A percentile compares a stretch with the other conserved stretches of the same genome.
Evolutionary conservation across 441 rosid genomes (phyloP).

Genomic region (Geranium incanum): DNA sequence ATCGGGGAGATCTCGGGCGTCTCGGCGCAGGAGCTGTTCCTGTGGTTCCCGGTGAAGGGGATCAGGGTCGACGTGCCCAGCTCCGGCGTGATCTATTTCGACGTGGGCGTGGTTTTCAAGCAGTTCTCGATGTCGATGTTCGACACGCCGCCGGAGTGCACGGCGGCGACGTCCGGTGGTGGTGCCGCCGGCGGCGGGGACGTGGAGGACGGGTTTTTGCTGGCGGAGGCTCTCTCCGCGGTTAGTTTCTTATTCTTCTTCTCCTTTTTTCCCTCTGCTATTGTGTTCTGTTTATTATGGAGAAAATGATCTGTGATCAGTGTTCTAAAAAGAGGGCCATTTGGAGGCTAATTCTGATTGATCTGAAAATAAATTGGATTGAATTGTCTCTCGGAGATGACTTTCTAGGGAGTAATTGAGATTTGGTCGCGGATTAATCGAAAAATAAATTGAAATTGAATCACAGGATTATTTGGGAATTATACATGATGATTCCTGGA

Average conservation of each 20-base stretch:
- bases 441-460: no score
- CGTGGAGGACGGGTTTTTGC: slow-evolving; percentile 18
- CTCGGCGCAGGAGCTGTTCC: slow-evolving; percentile 64
- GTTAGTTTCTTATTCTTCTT: slow-evolving; percentile 19
- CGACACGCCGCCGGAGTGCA: slow-evolving; percentile 71
- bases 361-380: no score
- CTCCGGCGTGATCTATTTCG: slow-evolving; percentile 81
- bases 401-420: no score
- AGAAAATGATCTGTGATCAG: no score
- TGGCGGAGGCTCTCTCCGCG: slow-evolving; percentile 25
- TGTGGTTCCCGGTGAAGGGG: slow-evolving; percentile 81
- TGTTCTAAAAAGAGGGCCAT: no score
- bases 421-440: no score
- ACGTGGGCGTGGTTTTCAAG: slow-evolving; percentile 74
- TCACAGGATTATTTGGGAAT: no score
- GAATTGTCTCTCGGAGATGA: no score
- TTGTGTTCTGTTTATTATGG: background rate
- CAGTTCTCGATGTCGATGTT: slow-evolving; percentile 76
- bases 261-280: background rate
- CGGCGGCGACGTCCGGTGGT: slow-evolving; percentile 22
- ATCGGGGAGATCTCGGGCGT: slow-evolving; percentile 59
- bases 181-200: slow-evolving; percentile 11
- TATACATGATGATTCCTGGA: no score
- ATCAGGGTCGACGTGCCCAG: slow-evolving; percentile 77
- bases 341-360: no score